Evolutionary conservation across 1,284 basidiomycete species (phyloP).

Genomic region (Microbotryum scabiosae): DNA sequence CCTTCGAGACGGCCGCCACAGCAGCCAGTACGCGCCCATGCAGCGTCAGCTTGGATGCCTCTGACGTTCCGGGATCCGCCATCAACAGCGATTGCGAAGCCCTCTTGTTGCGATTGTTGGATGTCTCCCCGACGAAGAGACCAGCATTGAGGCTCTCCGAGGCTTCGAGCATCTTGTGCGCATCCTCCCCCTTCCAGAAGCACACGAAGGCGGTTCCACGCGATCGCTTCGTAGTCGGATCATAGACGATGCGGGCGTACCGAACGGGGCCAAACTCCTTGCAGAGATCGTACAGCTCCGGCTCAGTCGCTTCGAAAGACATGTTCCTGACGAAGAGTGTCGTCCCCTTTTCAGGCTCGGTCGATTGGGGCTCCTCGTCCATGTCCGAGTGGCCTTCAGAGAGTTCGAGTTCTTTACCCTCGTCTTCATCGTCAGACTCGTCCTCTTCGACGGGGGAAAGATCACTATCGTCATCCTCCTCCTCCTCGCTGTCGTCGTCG

Average conservation of each 20-base stretch:
- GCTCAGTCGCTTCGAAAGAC: slow-evolving; percentile 83
- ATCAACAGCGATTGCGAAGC: slow-evolving; percentile 61
- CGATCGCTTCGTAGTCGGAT: slow-evolving; percentile 71
- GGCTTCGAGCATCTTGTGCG: slow-evolving; percentile 73
- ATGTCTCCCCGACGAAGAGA: slow-evolving; percentile 27
- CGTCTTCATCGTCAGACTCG: slow-evolving; percentile 42
- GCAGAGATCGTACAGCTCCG: slow-evolving; percentile 72
- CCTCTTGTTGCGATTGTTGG: slow-evolving; percentile 23
- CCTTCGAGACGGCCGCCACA: slow-evolving; percentile 79
- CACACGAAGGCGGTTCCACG: slow-evolving; percentile 94
- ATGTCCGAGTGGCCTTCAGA: slow-evolving; percentile 29
- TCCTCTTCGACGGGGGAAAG: slow-evolving; percentile 25
- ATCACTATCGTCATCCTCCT: slow-evolving; percentile 33
- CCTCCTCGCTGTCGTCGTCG: slow-evolving; percentile 33
- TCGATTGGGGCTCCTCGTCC: slow-evolving; percentile 48
- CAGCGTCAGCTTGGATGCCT: slow-evolving; percentile 74
- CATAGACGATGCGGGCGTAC: slow-evolving; percentile 87
- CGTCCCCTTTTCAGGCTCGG: slow-evolving; percentile 45
- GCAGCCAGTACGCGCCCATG: slow-evolving; percentile 91
- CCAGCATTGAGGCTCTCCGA: slow-evolving; percentile 50
- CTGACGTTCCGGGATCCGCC: slow-evolving; percentile 82
- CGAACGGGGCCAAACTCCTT: slow-evolving; percentile 83
- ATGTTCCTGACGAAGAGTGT: slow-evolving; percentile 94
- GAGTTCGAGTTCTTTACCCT: slow-evolving; percentile 22
- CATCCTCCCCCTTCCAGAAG: slow-evolving; percentile 91